Percentiles rank a stretch among this genome's conserved stretches.
Conservation (phyloP, 441 rosid species). For the Croton laevigatus region DNA sequence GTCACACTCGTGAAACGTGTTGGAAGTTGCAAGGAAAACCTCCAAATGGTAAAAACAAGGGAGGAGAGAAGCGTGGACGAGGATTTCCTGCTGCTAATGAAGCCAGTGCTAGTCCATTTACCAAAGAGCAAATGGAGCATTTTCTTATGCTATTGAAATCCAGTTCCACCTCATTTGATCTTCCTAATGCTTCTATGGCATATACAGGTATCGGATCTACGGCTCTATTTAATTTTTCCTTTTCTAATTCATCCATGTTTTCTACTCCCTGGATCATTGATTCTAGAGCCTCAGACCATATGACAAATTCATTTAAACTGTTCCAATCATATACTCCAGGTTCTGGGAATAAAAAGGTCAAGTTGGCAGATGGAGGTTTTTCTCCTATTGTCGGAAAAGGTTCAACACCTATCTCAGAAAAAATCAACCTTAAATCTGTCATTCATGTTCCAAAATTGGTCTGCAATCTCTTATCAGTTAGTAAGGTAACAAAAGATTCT, state of each 20-base stretch:
- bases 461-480: neutral
- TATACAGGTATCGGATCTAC: neutral
- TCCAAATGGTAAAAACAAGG: too few relatives aligned
- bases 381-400: neutral
- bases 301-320: neutral
- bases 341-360: neutral
- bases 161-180: neutral
- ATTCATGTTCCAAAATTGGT: neutral
- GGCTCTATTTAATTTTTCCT: neutral
- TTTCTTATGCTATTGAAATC: neutral
- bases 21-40: too few relatives aligned
- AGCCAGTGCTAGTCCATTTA: neutral
- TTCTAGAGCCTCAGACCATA: neutral
- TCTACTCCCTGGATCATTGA: neutral
- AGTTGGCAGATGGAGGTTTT: neutral
- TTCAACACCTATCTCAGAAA: neutral
- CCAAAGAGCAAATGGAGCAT: neutral
- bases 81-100: neutral
- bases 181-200: conserved; percentile 1
- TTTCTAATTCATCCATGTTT: neutral
- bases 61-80: neutral
- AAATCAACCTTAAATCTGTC: neutral
- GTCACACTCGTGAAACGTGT: too few relatives aligned
- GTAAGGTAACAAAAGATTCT: neutral
- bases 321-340: neutral